Percentiles rank a stretch among this genome's conserved stretches.
These are phyloP conservation scores for Colletotrichum musicola DNA, from an alignment of 2,329 filamentous ascomycete genomes.

Conservation along the genomic window DNA sequence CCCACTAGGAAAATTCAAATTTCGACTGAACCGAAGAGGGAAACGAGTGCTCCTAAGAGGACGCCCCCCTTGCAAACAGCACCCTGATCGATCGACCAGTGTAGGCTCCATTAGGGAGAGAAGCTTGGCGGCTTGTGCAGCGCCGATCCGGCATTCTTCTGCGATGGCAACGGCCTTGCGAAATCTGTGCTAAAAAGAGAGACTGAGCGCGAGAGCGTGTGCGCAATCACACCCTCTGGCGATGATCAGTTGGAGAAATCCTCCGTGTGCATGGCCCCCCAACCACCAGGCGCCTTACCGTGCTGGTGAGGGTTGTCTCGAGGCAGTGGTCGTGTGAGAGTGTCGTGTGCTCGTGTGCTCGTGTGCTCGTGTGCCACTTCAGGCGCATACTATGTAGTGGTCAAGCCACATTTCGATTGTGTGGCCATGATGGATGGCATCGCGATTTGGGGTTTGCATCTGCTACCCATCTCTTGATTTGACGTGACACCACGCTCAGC, in stretches of 20 bases:
- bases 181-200: not conserved
- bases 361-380: conserved; percentile 35
- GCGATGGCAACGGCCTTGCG: not conserved
- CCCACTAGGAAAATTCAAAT: not conserved
- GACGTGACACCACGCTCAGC: not conserved
- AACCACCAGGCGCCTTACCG: not conserved
- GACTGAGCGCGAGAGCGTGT: not conserved
- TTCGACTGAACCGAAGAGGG: too few species aligned
- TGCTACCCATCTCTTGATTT: not conserved
- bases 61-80: conserved; percentile 1
- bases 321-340: conserved; percentile 24
- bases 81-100: conserved; percentile 21
- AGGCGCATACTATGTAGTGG: not conserved
- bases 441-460: conserved; percentile 10
- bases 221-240: not conserved
- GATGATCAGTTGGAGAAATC: conserved; percentile 32
- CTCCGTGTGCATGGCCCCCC: conserved; percentile 4
- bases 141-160: conserved; percentile 20
- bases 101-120: too few species aligned
- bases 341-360: conserved; percentile 9
- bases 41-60: not conserved
- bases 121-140: conserved; percentile 23
- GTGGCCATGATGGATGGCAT: not conserved
- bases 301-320: not conserved
- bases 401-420: conserved; percentile 21